Evolutionary conservation across 106 monocot species (phyloP), one percentile per base, ranked within the genome.

Genomic region (Narthecium ossifragum): DNA sequence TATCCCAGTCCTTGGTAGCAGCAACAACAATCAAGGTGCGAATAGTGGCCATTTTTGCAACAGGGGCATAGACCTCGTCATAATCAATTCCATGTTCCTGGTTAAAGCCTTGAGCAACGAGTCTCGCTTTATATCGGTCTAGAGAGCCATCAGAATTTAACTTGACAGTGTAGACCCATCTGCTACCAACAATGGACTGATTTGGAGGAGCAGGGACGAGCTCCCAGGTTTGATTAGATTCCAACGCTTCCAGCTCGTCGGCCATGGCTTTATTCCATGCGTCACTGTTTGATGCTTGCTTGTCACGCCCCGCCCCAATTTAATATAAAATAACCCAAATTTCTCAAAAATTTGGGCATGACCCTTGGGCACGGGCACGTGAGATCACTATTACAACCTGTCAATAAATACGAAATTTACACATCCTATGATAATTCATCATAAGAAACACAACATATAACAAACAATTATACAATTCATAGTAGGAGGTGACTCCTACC

Each of bases 61-160:
- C 3, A 39, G 39, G 47, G 0, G 47, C 47, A 47, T 17, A 47
- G 13, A 18, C 3, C 18, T 47, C 12, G 6, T 47, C 47, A 20
- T n/a, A 47, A 20, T 47, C 47, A 20, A 47, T 47, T 6, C 3
- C 47, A 20, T 47, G 18, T 20, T 47, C 18, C 18, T 47, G 1
- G 6, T 47, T 47, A 47, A 17, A 47, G 1, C 47, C 47, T 47
- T 47, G 8, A n/a, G 47, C 47, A 14, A 47, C 47, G 13, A 47
- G 53, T 2, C 70, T 25, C 34, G 59, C 59, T 14, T 77, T 77
- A 3, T 65, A 71, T 3, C 54, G 11, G 14, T 77, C 65, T 4
- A 77, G 28, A 4, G 60, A 65, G 2, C 59, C 60, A 65, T 66
- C 27, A 43, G 31, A 2, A 7, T 50, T 57, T 33, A 51, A 0